Percentiles rank a stretch among this genome's conserved stretches.
Conservation (phyloP, 352 stramenopile species). For the Phytopythium aichiense region DNA sequence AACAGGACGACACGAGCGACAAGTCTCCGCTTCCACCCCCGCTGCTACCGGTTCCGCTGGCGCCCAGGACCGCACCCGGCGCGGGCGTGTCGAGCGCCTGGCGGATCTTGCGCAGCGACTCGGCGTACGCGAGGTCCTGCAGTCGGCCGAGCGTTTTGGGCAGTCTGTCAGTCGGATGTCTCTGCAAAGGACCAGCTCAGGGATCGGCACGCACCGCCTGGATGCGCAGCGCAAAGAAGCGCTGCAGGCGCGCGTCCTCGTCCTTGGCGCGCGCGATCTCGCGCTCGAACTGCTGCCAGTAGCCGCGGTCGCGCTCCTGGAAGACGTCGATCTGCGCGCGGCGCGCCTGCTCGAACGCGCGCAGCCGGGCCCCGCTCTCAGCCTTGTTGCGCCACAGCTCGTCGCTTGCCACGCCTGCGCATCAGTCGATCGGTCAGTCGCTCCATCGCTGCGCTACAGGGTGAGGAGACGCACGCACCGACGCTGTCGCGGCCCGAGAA, state of each 20-base stretch:
- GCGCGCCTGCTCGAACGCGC: conserved; percentile 57
- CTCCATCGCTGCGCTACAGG: neutral
- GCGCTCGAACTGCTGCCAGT: conserved; percentile 78
- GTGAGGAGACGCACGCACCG: neutral
- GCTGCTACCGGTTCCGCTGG: neutral
- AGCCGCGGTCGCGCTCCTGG: conserved; percentile 57
- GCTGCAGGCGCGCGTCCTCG: conserved; percentile 58
- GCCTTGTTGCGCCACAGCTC: conserved; percentile 59
- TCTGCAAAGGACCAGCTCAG: neutral
- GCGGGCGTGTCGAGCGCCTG: conserved; percentile 39
- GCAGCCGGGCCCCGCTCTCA: conserved; percentile 52
- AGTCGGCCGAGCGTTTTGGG: neutral
- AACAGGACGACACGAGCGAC: conserved; percentile 42
- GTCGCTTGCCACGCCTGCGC: conserved; percentile 19
- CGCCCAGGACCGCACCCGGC: neutral
- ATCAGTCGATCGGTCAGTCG: neutral
- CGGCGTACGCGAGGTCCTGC: conserved; percentile 69
- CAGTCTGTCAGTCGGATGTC: neutral
- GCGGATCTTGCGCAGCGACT: conserved; percentile 60
- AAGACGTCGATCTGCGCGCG: conserved; percentile 70
- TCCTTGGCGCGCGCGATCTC: conserved; percentile 62
- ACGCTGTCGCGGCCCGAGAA: conserved; percentile 4
- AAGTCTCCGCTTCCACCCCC: conserved; percentile 12
- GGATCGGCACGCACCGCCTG: conserved; percentile 33
- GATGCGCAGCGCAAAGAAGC: conserved; percentile 62